Evolutionary conservation across 148 eudicot genomes (phyloP), one percentile per base, ranked within the genome.

Genomic region (Nyssa sinensis): DNA sequence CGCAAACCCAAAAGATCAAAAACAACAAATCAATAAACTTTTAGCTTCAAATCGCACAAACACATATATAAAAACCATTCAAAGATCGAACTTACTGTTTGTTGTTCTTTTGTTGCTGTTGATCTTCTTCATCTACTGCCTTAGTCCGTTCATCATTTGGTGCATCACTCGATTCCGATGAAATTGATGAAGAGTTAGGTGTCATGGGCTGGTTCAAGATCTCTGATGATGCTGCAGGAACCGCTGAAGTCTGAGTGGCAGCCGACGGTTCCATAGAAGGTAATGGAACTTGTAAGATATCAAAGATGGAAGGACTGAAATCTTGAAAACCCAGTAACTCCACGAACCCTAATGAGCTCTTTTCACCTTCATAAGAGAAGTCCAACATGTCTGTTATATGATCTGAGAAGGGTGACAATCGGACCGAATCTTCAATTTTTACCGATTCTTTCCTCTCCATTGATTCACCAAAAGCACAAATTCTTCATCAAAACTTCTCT

Each of bases 241-340:
- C n/a, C n/a, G n/a, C n/a, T n/a, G n/a, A n/a, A n/a, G n/a, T n/a
- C n/a, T n/a, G n/a, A n/a, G n/a, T n/a, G n/a, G n/a, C n/a, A n/a
- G n/a, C n/a, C n/a, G n/a, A n/a, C n/a, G n/a, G n/a, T n/a, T n/a
- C n/a, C n/a, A 39, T 39, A 7, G 44, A 39, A 7, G 44, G 44
- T 0, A 63, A 65, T 23, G 37, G 30, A n/a, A n/a, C n/a, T 27
- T n/a, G 77, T 10, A 49, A 29, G 3, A 69, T 30, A 34, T 65
- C 79, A 76, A 51, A 27, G 35, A 70, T 28, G 25, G 71, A 51
- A 19, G 58, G 2, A 37, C 73, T 73, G 70, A 61, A n/a, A n/a
- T 86, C 88, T 41, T 83, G 87, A 80, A 84, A 31, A 66, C 88
- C 88, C 64, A 93, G 66, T 31, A 91, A 80, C 80, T 91, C 98